Evolutionary conservation across 139 green algal species (phyloP), one percentile per base, ranked within the genome.

Genomic region (Chlamydomonas asymmetrica): DNA sequence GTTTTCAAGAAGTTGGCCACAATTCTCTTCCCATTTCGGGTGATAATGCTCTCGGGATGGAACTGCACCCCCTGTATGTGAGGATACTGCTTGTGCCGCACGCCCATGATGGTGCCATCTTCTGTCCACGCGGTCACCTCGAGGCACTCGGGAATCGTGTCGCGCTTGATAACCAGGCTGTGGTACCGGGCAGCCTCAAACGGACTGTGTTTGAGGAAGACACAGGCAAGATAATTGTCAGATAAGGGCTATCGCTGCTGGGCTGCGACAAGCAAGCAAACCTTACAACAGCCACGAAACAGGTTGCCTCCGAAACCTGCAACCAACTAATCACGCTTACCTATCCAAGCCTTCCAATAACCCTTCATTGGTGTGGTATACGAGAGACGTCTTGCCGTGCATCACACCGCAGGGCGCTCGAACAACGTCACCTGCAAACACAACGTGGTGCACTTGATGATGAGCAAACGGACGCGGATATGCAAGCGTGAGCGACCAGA

Each of bases 31-130:
- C 95, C 95, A 69, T 92, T 89, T 56, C 94, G 72, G 3, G 94
- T 98, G 82, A 98, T 98, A 78, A 98, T 97, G 73, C 77, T 91
- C 79, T 98, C 96, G 5, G 96, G 96, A 81, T 99, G 96, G 83
- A 99, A 99, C 83, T 99, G 96, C 73, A 99, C 95, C 4, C 95
- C 92, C 84, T 93, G 88, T 45, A 95, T 89, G 75, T 88, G 82
- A 1, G 85, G 82, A 59, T 88, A 84, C 61, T 94, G 79, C 72
- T 90, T 95, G 83, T 99, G 95, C 32, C 89, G 85, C 35, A 97
- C 90, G 4, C 77, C 96, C 96, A 99, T 99, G 83, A 99, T 95
- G 37, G 93, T 98, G 63, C 93, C 92, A 74, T 99, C 96, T 61
- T 98, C 96, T 0, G 93, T 97, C 94, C 96, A 98, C 32, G 94